Evolutionary conservation across 306 rosid species (phyloP), one percentile per base, ranked within the genome.

Genomic region (Corylus avellana): DNA sequence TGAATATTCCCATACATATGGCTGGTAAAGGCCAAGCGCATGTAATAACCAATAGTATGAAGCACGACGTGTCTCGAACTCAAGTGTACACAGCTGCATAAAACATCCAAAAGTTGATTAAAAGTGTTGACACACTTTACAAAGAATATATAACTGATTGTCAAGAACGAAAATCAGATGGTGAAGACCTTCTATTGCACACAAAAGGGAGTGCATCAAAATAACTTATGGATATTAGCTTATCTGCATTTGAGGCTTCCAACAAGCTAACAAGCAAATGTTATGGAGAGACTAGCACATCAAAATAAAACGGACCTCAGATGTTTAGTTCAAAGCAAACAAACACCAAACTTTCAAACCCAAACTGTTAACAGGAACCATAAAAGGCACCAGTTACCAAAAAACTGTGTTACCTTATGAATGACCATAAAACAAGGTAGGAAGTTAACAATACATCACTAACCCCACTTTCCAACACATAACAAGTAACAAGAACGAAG

Each of bases 41-140:
- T 96, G 96, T 79, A 96, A 82, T 73, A 96, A 75, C 99, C 99
- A 96, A 67, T 93, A 96, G 85, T 96, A 96, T 0, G 99, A 95
- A 18, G 99, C 97, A 57, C 99, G 94, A 47, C 98, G 99, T 61
- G 99, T 96, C 91, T 96, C 99, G 85, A 96, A 96, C 82, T 93
- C 99, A 84, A 95, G 94, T 9, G 99, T 89, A 69, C 99, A 96
- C 20, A 93, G 84, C 99, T 96, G 91, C 89, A 86, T 35, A 61
- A 66, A 73, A 75, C 32, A 75, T 29, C 49, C 67, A 74, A 48
- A 64, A 53, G 76, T 71, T 70, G 66, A 74, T 46, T 76, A 76
- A 68, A 76, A 14, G n/a, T 35, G 53, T 25, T 70, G 44, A 47
- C 50, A 74, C 55, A 57, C 61, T 85, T 49, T 68, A 68, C 64